Evolutionary conservation across 352 stramenopile genomes (phyloP), one percentile per base, ranked within the genome.

Genomic region (Phytophthora pseudosyringae): DNA sequence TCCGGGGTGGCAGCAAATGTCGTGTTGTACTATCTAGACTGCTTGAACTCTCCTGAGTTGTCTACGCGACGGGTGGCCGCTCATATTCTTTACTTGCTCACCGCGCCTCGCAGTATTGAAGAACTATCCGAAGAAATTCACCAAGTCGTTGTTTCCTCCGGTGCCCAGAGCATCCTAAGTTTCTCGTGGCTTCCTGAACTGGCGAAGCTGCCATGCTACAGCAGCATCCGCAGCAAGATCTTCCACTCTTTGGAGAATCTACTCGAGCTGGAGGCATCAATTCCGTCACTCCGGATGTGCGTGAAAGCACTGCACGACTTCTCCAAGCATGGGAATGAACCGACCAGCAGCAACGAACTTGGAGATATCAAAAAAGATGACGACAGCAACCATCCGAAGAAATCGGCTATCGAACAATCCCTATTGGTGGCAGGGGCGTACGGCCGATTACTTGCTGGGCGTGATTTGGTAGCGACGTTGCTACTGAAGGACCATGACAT

Each of bases 161-260:
- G 56, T 46, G 26, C 60, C 10, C 59, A 70, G 36, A 60, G 50
- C 18, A 67, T 41, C 1, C 83, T 93, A 56, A 82, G 47, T n/a
- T 94, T 96, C 44, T 76, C 64, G 28, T 96, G 86, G 88, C 71
- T 94, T 38, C 45, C 49, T 16, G 79, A 75, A n/a, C 39, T 96
- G 25, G 51, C 68, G 7, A 88, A 89, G 56, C 56, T 96, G 5
- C 77, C 86, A 13, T 93, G 82, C 60, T 94, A 91, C 43, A 50
- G 26, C 39, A 53, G 52, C 6, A 78, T 94, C 33, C 81, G 84
- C 6, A 77, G 79, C 18, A 73, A 72, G 15, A 77, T 93, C 29
- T 90, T 93, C 28, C 54, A 50, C 18, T 86, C 83, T 38, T 65
- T 96, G 0, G 86, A 94, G 59, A 86, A 69, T 50, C 33, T 96